Evolutionary conservation across 2,329 filamentous ascomycete genomes (phyloP).

Genomic region (Pseudocercospora vitis): DNA sequence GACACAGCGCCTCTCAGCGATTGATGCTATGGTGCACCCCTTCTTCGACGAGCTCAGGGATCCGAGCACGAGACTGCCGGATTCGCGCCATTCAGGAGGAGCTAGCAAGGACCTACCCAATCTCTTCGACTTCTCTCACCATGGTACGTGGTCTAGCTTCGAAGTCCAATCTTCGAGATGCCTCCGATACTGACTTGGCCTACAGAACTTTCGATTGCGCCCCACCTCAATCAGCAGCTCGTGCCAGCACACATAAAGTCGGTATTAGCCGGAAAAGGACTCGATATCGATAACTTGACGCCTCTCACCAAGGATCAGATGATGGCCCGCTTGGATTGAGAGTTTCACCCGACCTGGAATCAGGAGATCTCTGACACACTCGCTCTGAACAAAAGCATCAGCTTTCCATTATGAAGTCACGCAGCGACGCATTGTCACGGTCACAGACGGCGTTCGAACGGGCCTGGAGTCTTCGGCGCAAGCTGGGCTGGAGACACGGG

Average conservation of each 20-base stretch:
- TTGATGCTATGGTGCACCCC: conserved; percentile 96
- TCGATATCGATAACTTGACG: conserved; percentile 92
- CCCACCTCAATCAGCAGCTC: conserved; percentile 80
- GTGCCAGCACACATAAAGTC: conserved; percentile 80
- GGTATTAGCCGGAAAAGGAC: conserved; percentile 67
- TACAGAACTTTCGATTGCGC: conserved; percentile 91
- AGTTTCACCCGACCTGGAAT: neutral
- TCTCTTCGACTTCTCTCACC: conserved; percentile 89
- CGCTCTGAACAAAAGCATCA: conserved; percentile 22
- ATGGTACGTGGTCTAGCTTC: conserved; percentile 62
- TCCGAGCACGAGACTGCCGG: conserved; percentile 84
- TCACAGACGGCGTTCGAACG: conserved; percentile 31
- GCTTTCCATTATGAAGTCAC: conserved; percentile 43
- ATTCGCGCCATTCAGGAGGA: conserved; percentile 85
- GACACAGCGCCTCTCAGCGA: conserved; percentile 86
- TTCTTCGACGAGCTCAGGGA: conserved; percentile 98
- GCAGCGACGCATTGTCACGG: conserved; percentile 36
- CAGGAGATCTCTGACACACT: conserved; percentile 11
- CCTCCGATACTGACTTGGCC: conserved; percentile 14
- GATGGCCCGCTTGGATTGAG: conserved; percentile 91
- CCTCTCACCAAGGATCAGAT: conserved; percentile 92
- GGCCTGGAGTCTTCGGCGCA: conserved; percentile 32
- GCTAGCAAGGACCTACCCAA: conserved; percentile 77
- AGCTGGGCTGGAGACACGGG: conserved; percentile 18
- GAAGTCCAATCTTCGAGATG: neutral